Conservation (phyloP, 2,329 filamentous ascomycete genomes). For the Cercospora sp. region DNA sequence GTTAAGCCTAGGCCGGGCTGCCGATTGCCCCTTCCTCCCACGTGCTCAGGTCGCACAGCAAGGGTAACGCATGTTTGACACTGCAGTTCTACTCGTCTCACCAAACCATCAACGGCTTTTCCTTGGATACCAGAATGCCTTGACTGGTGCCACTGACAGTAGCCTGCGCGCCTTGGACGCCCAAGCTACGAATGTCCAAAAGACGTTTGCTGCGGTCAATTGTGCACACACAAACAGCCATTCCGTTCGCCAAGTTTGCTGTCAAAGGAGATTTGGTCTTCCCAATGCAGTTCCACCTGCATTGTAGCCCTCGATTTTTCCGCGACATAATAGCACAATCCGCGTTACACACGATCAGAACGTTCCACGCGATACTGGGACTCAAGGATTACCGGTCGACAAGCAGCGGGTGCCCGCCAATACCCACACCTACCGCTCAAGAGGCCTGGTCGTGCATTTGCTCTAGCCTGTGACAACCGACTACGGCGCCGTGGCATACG, state of each 20-base stretch:
- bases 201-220: background rate
- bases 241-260: conserved; percentile 7
- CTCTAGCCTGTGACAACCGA: conserved; percentile 12
- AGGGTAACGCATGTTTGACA: background rate
- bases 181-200: background rate
- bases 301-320: conserved; percentile 5
- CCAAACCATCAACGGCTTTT: background rate
- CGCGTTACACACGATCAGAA: conserved; percentile 14
- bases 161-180: background rate
- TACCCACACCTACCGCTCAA: conserved; percentile 19
- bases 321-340: conserved; percentile 1
- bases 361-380: conserved; percentile 8
- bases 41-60: background rate
- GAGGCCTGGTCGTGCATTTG: conserved; percentile 24
- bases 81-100: background rate
- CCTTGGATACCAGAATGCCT: conserved; percentile 3
- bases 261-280: conserved; percentile 11
- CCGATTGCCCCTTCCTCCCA: conserved; percentile 4
- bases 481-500: conserved; percentile 18
- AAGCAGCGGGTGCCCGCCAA: conserved; percentile 16
- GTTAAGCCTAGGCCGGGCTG: background rate
- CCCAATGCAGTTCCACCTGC: conserved; percentile 18
- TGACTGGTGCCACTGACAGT: background rate
- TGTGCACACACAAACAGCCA: background rate
- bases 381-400: conserved; percentile 22